Percentiles rank a stretch among this genome's conserved stretches.
Evolutionary conservation across 2,329 filamentous ascomycete genomes (phyloP).

Genomic region (Fusarium vanettenii): DNA sequence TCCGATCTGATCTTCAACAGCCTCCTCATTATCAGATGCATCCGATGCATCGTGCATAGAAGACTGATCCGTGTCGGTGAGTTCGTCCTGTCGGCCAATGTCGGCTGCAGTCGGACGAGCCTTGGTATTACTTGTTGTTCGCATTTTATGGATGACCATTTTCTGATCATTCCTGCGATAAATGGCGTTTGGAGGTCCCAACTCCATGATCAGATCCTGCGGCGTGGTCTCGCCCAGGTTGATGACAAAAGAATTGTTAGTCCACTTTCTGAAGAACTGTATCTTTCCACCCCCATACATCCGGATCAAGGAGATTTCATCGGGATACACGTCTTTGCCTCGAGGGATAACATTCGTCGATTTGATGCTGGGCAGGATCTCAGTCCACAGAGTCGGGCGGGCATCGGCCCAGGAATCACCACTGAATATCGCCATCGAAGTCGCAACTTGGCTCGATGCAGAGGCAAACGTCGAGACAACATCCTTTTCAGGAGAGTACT

Average conservation of each 20-base stretch:
- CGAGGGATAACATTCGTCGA: slow-evolving; percentile 76
- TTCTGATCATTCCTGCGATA: slow-evolving; percentile 92
- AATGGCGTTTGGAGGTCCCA: slow-evolving; percentile 93
- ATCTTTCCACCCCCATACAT: slow-evolving; percentile 83
- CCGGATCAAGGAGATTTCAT: slow-evolving; percentile 85
- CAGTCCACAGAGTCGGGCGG: slow-evolving; percentile 80
- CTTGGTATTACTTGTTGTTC: slow-evolving; percentile 63
- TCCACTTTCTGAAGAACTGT: slow-evolving; percentile 80
- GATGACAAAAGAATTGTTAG: slow-evolving; percentile 75
- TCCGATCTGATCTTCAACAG: slow-evolving; percentile 65
- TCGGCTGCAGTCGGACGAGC: slow-evolving; percentile 58
- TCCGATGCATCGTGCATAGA: slow-evolving; percentile 78
- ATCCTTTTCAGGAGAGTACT: slow-evolving; percentile 81
- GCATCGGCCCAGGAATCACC: slow-evolving; percentile 92
- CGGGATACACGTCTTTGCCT: slow-evolving; percentile 82
- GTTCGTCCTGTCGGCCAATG: slow-evolving; percentile 63
- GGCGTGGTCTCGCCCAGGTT: slow-evolving; percentile 87
- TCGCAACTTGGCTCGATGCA: slow-evolving; percentile 79
- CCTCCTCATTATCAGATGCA: slow-evolving; percentile 70
- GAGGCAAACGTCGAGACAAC: slow-evolving; percentile 89
- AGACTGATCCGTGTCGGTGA: slow-evolving; percentile 80
- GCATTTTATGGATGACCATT: slow-evolving; percentile 83
- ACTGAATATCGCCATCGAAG: slow-evolving; percentile 89
- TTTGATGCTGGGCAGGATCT: slow-evolving; percentile 78
- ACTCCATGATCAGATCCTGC: slow-evolving; percentile 89